Evolutionary conservation across 139 green algal genomes (phyloP).

Genomic region (Bryopsis sp.): DNA sequence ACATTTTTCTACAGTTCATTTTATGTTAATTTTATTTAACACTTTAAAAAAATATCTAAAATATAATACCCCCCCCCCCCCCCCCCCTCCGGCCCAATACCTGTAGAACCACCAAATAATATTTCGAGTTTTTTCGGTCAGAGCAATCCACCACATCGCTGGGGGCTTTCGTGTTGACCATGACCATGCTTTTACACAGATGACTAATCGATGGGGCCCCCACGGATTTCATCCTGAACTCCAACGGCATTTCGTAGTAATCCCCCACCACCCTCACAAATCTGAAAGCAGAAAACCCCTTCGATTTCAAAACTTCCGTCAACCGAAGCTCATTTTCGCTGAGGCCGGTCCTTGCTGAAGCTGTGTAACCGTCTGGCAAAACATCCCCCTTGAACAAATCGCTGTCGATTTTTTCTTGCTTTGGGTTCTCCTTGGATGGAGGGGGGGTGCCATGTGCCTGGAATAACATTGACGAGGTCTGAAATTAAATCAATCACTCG

Average conservation of each 20-base stretch:
- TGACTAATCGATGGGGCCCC: constrained; percentile 19
- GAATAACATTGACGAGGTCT: no score
- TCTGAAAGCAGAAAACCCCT: background rate
- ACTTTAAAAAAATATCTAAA: no score
- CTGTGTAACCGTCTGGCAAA: no score
- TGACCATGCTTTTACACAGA: constrained; percentile 63
- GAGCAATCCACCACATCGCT: constrained; percentile 23
- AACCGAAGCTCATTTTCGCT: background rate
- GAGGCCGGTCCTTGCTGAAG: no score
- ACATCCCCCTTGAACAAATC: no score
- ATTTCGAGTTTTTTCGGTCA: constrained; percentile 39
- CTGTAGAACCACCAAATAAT: constrained; percentile 64
- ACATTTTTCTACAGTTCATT: no score
- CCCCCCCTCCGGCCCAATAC: constrained; percentile 11
- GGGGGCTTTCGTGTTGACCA: constrained; percentile 48
- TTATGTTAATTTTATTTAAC: no score
- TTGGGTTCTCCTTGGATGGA: no score
- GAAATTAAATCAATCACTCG: no score
- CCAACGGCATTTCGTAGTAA: constrained; percentile 1
- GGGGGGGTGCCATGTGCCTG: no score
- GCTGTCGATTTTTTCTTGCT: no score
- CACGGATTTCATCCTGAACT: background rate
- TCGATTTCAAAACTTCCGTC: background rate
- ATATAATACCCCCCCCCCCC: background rate
- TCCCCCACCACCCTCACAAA: background rate